A percentile compares a stretch with the other conserved stretches of the same genome.
Conservation (phyloP, 768 basidiomycete species). For the Leucocoprinus sp. region DNA sequence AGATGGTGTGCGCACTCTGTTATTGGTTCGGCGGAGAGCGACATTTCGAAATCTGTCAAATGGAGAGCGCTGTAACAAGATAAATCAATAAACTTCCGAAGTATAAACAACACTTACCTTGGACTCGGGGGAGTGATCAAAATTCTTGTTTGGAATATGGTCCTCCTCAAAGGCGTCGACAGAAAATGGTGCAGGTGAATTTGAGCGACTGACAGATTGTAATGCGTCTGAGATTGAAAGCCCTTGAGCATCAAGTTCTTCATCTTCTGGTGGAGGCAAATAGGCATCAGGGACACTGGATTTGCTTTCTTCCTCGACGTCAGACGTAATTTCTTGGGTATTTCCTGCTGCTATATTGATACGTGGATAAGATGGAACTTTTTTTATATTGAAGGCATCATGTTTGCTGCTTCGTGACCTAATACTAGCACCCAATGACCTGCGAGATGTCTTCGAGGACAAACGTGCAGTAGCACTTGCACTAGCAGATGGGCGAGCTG, state of each 20-base stretch:
- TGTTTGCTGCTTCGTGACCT: constrained; percentile 24
- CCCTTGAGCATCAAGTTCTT: constrained; percentile 28
- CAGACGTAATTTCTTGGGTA: constrained; percentile 28
- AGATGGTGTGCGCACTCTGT: constrained; percentile 56
- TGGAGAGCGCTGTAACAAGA: constrained; percentile 46
- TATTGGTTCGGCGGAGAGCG: constrained; percentile 41
- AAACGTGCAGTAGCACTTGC: constrained; percentile 41
- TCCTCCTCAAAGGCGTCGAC: constrained; percentile 24
- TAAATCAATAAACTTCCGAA: background rate
- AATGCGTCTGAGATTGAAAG: constrained; percentile 50
- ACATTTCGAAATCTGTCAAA: constrained; percentile 59
- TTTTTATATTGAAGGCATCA: constrained; percentile 54
- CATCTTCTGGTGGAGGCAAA: constrained; percentile 38
- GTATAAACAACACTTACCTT: constrained; percentile 35
- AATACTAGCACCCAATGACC: constrained; percentile 33
- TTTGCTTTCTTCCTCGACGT: constrained; percentile 32
- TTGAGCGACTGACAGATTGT: constrained; percentile 45
- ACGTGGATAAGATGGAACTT: constrained; percentile 45
- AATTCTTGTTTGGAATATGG: constrained; percentile 40
- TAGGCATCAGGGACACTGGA: constrained; percentile 48
- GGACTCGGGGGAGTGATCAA: constrained; percentile 55
- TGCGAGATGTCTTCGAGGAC: constrained; percentile 43
- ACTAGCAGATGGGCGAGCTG: constrained; percentile 38
- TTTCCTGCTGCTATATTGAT: constrained; percentile 24
- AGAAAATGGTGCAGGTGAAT: constrained; percentile 37